Percentiles rank a stretch among this genome's conserved stretches.
These are phyloP conservation scores for Colletotrichum zoysiae DNA, from an alignment of 2,329 filamentous ascomycete genomes.

Conservation along the genomic window DNA sequence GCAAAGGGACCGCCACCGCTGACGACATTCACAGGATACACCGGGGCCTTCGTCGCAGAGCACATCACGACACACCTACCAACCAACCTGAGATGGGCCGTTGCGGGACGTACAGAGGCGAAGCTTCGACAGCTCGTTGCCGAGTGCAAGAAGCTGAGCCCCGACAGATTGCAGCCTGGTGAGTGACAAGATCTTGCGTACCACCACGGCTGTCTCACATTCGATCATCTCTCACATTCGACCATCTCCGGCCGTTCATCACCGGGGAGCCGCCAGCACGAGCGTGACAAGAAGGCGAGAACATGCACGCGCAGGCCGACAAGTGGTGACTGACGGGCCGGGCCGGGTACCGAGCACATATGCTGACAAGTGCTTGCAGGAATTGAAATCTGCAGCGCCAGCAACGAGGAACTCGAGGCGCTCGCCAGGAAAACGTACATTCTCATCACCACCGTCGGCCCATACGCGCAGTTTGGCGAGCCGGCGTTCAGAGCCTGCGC, in stretches of 20 bases:
- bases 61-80: constrained; percentile 79
- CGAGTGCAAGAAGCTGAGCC: constrained; percentile 74
- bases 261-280: background rate
- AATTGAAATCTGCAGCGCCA: constrained; percentile 65
- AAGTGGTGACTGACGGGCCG: constrained; percentile 1
- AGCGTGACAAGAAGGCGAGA: background rate
- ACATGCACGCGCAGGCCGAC: background rate
- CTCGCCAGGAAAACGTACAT: constrained; percentile 69
- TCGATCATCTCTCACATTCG: no score
- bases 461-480: constrained; percentile 69
- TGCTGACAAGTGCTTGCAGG: constrained; percentile 48
- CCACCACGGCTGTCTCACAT: constrained; percentile 3
- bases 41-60: constrained; percentile 81
- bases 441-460: constrained; percentile 71
- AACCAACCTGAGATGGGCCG: constrained; percentile 86
- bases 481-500: constrained; percentile 72
- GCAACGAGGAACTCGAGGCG: constrained; percentile 58
- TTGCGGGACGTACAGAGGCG: constrained; percentile 82
- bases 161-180: constrained; percentile 80
- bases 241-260: background rate
- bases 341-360: constrained; percentile 4
- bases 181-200: constrained; percentile 46
- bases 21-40: constrained; percentile 74
- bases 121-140: constrained; percentile 80
- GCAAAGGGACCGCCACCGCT: background rate